These are phyloP conservation scores for Trametes cingulata DNA, from an alignment of 768 basidiomycete species.

Conservation along the genomic window DNA sequence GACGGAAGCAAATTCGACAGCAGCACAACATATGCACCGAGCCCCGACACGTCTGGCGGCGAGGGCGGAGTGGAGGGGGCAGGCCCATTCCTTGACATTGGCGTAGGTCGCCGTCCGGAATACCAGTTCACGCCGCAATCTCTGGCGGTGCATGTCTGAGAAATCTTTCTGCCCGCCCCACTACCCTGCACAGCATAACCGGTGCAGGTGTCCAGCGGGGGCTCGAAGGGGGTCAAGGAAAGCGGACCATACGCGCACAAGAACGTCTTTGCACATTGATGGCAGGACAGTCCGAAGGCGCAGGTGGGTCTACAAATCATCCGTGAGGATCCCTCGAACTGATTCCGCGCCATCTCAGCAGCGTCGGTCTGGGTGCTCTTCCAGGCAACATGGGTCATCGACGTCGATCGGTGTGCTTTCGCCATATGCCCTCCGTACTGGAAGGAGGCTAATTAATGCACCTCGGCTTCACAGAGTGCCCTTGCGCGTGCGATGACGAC, in stretches of 20 bases:
- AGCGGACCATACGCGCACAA: neutral
- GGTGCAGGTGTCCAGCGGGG: neutral
- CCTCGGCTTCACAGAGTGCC: neutral
- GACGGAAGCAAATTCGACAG: conserved; percentile 4
- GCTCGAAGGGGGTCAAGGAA: neutral
- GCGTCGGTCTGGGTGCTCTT: neutral
- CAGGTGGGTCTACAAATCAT: neutral
- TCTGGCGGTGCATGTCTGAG: neutral
- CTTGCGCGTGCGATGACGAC: neutral
- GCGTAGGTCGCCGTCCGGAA: neutral
- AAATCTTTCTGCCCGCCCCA: conserved; percentile 3
- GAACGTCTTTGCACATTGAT: neutral
- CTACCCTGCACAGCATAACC: conserved; percentile 11
- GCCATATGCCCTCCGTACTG: neutral
- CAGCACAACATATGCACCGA: neutral
- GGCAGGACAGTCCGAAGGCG: neutral
- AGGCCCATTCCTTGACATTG: neutral
- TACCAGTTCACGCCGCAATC: neutral
- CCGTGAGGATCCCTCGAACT: neutral
- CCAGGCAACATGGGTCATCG: neutral
- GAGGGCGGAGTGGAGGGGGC: neutral
- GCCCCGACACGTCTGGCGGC: neutral
- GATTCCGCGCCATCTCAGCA: neutral
- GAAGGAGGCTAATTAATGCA: conserved; percentile 3
- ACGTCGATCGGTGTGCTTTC: neutral